These are phyloP conservation scores for Pyrus hybrid DNA, from an alignment of 331 rosid genomes.

Conservation along the genomic window DNA sequence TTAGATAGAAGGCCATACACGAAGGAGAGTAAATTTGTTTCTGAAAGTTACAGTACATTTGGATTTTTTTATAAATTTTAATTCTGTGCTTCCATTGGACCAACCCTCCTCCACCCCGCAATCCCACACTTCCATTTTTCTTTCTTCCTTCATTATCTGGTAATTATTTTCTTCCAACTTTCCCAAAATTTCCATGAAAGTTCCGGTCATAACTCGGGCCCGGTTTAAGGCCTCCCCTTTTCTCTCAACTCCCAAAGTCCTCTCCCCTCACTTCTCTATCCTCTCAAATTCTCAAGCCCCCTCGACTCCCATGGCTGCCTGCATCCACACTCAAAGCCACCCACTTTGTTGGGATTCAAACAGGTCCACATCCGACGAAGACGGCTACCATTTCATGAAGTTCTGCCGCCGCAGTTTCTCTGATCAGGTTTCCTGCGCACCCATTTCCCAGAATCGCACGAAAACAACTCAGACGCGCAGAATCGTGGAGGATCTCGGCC, in stretches of 20 bases:
- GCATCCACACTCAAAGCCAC: conserved; percentile 32
- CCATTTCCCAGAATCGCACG: conserved; percentile 33
- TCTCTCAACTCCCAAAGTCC: conserved; percentile 17
- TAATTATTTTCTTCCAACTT: too few relatives aligned
- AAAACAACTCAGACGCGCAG: neutral
- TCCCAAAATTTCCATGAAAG: conserved; percentile 9
- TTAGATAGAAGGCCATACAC: too few relatives aligned
- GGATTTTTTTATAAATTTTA: neutral
- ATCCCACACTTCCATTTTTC: neutral
- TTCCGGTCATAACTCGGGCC: conserved; percentile 12
- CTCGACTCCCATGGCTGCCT: conserved; percentile 52
- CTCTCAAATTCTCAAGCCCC: conserved; percentile 4
- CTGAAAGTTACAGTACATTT: neutral
- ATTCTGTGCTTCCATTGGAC: conserved; percentile 14
- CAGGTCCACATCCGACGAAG: conserved; percentile 24
- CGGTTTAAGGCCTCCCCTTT: conserved; percentile 5
- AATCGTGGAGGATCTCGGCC: conserved; percentile 12
- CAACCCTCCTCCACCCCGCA: neutral
- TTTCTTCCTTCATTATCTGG: neutral
- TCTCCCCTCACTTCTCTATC: conserved; percentile 13
- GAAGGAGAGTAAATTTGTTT: too few relatives aligned
- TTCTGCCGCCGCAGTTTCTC: conserved; percentile 38
- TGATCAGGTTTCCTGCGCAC: conserved; percentile 25
- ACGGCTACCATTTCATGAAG: conserved; percentile 23
- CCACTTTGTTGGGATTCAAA: conserved; percentile 29